These are phyloP conservation scores for Alisma plantagoaquatica DNA, from an alignment of 106 monocot genomes.

Conservation along the genomic window DNA sequence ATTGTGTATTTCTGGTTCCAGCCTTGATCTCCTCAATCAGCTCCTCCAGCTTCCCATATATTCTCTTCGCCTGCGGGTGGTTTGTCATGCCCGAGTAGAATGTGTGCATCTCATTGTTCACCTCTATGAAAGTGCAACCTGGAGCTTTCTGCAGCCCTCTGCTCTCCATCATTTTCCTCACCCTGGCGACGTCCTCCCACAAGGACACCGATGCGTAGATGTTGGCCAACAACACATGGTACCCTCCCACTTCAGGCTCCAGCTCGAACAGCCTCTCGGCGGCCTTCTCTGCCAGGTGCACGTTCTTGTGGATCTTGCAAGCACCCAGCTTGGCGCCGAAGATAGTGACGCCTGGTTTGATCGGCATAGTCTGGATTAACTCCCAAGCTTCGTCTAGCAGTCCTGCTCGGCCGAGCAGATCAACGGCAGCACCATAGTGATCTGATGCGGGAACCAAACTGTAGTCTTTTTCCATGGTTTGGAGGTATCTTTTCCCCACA, in stretches of 20 bases:
- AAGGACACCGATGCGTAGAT: slow-evolving; percentile 27
- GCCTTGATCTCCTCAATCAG: slow-evolving; percentile 36
- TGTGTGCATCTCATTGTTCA: slow-evolving; percentile 21
- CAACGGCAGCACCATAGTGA: slow-evolving; percentile 53
- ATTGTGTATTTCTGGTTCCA: too few species aligned
- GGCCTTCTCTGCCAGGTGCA: slow-evolving; percentile 29
- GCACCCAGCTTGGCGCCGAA: slow-evolving; percentile 52
- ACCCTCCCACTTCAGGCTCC: slow-evolving; percentile 25
- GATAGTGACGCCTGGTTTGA: slow-evolving; percentile 24
- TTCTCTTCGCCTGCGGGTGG: slow-evolving; percentile 30
- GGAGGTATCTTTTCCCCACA: slow-evolving; percentile 22
- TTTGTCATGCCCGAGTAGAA: slow-evolving; percentile 37
- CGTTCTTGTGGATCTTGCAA: slow-evolving; percentile 32
- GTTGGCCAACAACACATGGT: slow-evolving; percentile 52
- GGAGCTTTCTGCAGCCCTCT: slow-evolving; percentile 38
- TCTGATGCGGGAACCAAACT: slow-evolving; percentile 40
- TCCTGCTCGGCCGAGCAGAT: slow-evolving; percentile 44
- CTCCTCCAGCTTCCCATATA: slow-evolving; percentile 44
- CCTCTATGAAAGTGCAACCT: slow-evolving; percentile 59
- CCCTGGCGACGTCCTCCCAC: slow-evolving; percentile 29
- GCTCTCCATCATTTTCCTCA: slow-evolving; percentile 39
- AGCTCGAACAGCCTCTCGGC: slow-evolving; percentile 32
- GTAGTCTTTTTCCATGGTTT: slow-evolving; percentile 36
- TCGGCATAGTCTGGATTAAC: slow-evolving; percentile 11
- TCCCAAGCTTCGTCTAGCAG: slow-evolving; percentile 21